Conservation (phyloP, 2,329 filamentous ascomycete species). For the Decorospora gaudefroyi region DNA sequence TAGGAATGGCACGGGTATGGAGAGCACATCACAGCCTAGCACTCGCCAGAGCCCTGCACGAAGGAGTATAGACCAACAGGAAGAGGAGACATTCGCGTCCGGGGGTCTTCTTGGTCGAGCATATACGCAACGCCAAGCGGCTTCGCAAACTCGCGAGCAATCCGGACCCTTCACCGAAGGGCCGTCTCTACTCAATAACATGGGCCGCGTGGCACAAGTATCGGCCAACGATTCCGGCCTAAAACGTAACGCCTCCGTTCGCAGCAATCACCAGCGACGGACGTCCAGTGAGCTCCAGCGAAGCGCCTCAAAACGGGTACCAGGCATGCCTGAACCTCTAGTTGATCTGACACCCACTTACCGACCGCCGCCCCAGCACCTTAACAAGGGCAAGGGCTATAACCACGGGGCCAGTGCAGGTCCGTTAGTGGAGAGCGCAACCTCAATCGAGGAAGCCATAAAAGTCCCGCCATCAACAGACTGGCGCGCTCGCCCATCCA, state of each 20-base stretch:
- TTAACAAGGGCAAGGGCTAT: slow-evolving; percentile 59
- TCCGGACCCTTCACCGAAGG: slow-evolving; percentile 60
- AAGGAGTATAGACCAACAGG: slow-evolving; percentile 29
- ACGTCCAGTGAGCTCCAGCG: slow-evolving; percentile 50
- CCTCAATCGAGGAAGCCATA: slow-evolving; percentile 51
- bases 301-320: slow-evolving; percentile 52
- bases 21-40: slow-evolving; percentile 20
- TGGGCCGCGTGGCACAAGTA: slow-evolving; percentile 36
- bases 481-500: slow-evolving; percentile 49
- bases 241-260: slow-evolving; percentile 39
- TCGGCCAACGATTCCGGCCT: slow-evolving; percentile 31
- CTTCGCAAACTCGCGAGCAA: slow-evolving; percentile 47
- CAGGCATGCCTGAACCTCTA: slow-evolving; percentile 61
- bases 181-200: slow-evolving; percentile 60
- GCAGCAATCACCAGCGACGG: slow-evolving; percentile 39
- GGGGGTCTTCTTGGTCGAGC: slow-evolving; percentile 55
- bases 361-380: slow-evolving; percentile 65
- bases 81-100: slow-evolving; percentile 52
- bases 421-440: slow-evolving; percentile 54
- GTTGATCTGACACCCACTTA: slow-evolving; percentile 70
- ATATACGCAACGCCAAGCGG: slow-evolving; percentile 55
- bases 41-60: slow-evolving; percentile 28
- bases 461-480: slow-evolving; percentile 51
- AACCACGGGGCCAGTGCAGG: slow-evolving; percentile 45
- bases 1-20: slow-evolving; percentile 24